These are phyloP conservation scores for Trichoderma virens DNA, from an alignment of 495 filamentous ascomycete species.

Conservation along the genomic window DNA sequence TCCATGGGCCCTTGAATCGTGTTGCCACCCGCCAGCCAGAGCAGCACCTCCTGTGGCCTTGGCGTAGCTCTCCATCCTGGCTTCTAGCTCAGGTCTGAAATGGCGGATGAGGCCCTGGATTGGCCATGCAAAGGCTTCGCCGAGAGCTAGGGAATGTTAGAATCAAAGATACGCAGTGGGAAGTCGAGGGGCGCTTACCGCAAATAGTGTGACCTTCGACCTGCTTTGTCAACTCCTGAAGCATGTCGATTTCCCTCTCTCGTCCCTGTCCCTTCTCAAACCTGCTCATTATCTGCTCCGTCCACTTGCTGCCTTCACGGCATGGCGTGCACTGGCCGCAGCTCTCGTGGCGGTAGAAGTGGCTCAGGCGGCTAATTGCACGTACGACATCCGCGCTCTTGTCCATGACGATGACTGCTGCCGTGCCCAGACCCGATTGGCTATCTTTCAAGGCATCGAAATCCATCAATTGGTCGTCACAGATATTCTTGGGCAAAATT, in stretches of 20 bases:
- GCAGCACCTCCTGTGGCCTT: conserved; percentile 59
- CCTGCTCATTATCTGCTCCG: conserved; percentile 94
- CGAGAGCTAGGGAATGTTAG: conserved; percentile 50
- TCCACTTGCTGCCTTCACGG: conserved; percentile 96
- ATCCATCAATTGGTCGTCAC: conserved; percentile 96
- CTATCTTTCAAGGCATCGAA: conserved; percentile 97
- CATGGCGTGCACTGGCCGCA: conserved; percentile 98
- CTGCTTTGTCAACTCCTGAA: conserved; percentile 98
- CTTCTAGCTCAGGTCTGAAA: conserved; percentile 92
- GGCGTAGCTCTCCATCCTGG: conserved; percentile 69
- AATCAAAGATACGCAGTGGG: not conserved
- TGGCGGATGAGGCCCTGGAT: conserved; percentile 96
- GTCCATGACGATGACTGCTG: conserved; percentile 98
- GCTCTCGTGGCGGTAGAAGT: conserved; percentile 97
- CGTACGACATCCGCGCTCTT: conserved; percentile 93
- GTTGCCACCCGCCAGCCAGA: conserved; percentile 82
- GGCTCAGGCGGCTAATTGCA: conserved; percentile 81
- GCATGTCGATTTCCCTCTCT: conserved; percentile 94
- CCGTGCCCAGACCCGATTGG: conserved; percentile 94
- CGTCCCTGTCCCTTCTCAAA: conserved; percentile 86
- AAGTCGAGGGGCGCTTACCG: conserved; percentile 42
- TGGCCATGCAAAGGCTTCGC: conserved; percentile 97
- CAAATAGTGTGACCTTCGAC: conserved; percentile 99
- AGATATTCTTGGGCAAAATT: conserved; percentile 78
- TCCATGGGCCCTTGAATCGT: conserved; percentile 66